Evolutionary conservation across 2,329 filamentous ascomycete genomes (phyloP).

Genomic region (Pseudogymnoascus sp.): DNA sequence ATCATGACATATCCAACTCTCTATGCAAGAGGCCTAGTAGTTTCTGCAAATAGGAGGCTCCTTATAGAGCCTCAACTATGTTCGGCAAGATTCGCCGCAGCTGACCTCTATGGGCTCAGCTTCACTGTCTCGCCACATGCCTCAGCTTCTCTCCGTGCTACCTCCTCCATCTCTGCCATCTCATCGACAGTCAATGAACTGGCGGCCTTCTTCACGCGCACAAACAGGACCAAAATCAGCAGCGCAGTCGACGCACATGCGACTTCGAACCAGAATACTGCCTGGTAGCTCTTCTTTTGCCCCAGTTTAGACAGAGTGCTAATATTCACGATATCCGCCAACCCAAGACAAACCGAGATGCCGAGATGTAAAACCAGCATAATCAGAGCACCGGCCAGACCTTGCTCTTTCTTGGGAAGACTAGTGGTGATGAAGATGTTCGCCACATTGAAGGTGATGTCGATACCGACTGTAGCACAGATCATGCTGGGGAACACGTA

Average conservation of each 20-base stretch:
- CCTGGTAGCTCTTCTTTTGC: slow-evolving; percentile 47
- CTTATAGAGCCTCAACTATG: neutral
- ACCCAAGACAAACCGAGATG: slow-evolving; percentile 62
- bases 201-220: slow-evolving; percentile 44
- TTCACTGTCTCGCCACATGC: neutral
- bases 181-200: slow-evolving; percentile 52
- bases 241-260: slow-evolving; percentile 45
- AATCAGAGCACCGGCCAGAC: slow-evolving; percentile 61
- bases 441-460: slow-evolving; percentile 66
- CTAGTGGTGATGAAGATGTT: slow-evolving; percentile 72
- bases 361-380: slow-evolving; percentile 64
- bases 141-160: neutral
- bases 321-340: slow-evolving; percentile 56
- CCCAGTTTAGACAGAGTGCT: slow-evolving; percentile 30
- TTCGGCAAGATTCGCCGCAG: neutral
- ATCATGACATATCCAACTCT: neutral
- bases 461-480: slow-evolving; percentile 62
- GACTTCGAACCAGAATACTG: slow-evolving; percentile 58
- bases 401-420: slow-evolving; percentile 58
- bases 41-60: neutral
- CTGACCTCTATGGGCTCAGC: neutral
- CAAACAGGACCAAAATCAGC: slow-evolving; percentile 41
- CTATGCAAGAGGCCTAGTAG: neutral
- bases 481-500: slow-evolving; percentile 65
- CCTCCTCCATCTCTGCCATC: slow-evolving; percentile 27